phyloP scores from a whole-genome alignment of 1,284 basidiomycete species.

The Ganoderma lucidum region DNA sequence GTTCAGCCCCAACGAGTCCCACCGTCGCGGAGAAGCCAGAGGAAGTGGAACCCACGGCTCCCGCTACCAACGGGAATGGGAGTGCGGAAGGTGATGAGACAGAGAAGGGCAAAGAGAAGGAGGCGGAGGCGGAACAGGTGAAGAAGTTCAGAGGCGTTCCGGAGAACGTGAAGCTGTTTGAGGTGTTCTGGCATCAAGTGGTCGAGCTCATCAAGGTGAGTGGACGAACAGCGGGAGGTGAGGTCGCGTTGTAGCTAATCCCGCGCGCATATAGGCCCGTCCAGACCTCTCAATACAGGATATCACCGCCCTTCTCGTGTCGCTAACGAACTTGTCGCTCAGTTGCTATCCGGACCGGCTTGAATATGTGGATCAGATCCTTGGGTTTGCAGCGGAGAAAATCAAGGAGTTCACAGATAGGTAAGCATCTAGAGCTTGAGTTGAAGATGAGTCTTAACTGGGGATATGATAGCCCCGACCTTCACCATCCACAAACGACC shows the following conservation, averaged over 20 bases:
- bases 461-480: constrained; percentile 69
- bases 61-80: constrained; percentile 32
- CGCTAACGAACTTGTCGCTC: constrained; percentile 90
- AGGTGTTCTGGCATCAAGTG: constrained; percentile 99
- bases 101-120: constrained; percentile 57
- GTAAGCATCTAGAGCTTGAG: constrained; percentile 49
- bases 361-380: constrained; percentile 94
- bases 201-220: constrained; percentile 93
- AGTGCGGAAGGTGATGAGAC: constrained; percentile 42
- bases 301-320: constrained; percentile 92
- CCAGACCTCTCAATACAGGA: constrained; percentile 96
- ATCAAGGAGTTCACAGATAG: constrained; percentile 84
- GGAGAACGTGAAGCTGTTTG: constrained; percentile 91
- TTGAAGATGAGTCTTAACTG: neutral
- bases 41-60: constrained; percentile 19
- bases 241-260: constrained; percentile 12
- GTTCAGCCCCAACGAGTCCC: constrained; percentile 41
- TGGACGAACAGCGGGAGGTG: neutral
- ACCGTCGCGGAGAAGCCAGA: constrained; percentile 30
- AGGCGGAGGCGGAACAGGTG: constrained; percentile 47
- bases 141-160: constrained; percentile 93
- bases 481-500: constrained; percentile 87
- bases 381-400: constrained; percentile 88
- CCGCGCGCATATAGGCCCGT: constrained; percentile 68
- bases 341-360: constrained; percentile 95